These are phyloP conservation scores for Actinomucor elegans DNA, from an alignment of 371 early-diverging fungal species.

Conservation along the genomic window DNA sequence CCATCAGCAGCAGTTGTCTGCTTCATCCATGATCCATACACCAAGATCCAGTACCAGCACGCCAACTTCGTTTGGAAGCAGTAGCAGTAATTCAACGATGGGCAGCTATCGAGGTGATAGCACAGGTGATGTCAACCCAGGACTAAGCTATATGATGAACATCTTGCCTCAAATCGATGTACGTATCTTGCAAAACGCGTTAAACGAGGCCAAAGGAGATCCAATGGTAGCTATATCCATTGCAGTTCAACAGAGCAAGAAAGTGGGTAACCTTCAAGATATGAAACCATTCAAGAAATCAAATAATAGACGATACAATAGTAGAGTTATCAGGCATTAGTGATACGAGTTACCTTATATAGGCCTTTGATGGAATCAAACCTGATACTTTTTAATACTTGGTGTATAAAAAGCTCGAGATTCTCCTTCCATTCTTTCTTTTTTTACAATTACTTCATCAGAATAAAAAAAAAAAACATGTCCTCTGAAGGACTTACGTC, in stretches of 20 bases:
- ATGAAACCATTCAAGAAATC: no score
- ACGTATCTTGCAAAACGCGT: constrained; percentile 8
- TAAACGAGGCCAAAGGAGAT: constrained; percentile 28
- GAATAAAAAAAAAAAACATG: constrained; percentile 3
- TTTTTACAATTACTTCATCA: neutral
- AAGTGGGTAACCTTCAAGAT: no score
- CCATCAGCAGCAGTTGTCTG: neutral
- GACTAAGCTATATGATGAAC: constrained; percentile 14
- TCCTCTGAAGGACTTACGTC: constrained; percentile 20
- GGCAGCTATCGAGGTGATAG: neutral
- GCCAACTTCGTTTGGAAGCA: constrained; percentile 9
- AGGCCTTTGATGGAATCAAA: no score
- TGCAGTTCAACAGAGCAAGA: constrained; percentile 10
- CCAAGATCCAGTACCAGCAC: constrained; percentile 17
- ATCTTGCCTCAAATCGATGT: constrained; percentile 23
- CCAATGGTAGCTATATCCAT: constrained; percentile 21
- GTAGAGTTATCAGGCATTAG: no score
- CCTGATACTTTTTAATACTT: no score
- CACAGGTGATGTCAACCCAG: neutral
- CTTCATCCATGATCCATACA: neutral
- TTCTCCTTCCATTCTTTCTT: neutral
- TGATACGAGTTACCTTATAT: no score
- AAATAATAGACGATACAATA: no score
- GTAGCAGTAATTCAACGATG: neutral
- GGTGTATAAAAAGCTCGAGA: no score